phyloP scores from a whole-genome alignment of 1,284 basidiomycete species.

The Ceratobasidium papillatum region DNA sequence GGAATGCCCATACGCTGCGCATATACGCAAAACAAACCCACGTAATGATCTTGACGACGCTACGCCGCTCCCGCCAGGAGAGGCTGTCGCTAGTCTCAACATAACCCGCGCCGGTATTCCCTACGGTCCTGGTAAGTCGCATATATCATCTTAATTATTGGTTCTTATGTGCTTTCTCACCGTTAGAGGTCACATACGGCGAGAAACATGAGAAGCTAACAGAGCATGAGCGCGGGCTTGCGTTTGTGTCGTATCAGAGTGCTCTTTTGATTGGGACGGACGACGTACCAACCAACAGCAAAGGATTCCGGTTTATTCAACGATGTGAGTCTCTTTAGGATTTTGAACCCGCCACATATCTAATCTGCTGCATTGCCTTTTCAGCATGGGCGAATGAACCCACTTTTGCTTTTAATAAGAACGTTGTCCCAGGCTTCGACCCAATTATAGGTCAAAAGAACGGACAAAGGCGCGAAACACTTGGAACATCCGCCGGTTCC shows the following conservation, averaged over 20 bases:
- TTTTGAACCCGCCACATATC: conserved; percentile 53
- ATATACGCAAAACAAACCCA: conserved; percentile 32
- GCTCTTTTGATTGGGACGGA: conserved; percentile 49
- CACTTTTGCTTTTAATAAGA: conserved; percentile 47
- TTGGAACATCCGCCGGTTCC: conserved; percentile 49
- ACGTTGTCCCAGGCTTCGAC: conserved; percentile 49
- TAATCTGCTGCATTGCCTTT: conserved; percentile 42
- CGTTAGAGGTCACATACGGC: conserved; percentile 50
- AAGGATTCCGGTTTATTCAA: conserved; percentile 62
- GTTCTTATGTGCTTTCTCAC: background rate
- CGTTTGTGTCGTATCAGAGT: conserved; percentile 62
- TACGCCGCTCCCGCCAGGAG: no score
- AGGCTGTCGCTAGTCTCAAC: background rate
- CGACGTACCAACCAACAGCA: conserved; percentile 15
- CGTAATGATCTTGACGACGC: background rate
- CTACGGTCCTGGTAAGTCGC: conserved; percentile 6
- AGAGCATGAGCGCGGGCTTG: conserved; percentile 56
- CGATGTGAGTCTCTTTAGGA: conserved; percentile 48
- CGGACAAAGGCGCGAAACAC: conserved; percentile 54
- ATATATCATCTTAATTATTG: background rate
- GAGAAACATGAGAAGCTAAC: conserved; percentile 55
- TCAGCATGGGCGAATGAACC: conserved; percentile 50
- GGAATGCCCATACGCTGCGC: conserved; percentile 5
- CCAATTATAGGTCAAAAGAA: conserved; percentile 57
- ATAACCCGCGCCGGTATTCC: conserved; percentile 15